Percentiles rank a stretch among this genome's conserved stretches.
Conservation (phyloP, 164 flowering plant species). For the Vitis cinerea region DNA sequence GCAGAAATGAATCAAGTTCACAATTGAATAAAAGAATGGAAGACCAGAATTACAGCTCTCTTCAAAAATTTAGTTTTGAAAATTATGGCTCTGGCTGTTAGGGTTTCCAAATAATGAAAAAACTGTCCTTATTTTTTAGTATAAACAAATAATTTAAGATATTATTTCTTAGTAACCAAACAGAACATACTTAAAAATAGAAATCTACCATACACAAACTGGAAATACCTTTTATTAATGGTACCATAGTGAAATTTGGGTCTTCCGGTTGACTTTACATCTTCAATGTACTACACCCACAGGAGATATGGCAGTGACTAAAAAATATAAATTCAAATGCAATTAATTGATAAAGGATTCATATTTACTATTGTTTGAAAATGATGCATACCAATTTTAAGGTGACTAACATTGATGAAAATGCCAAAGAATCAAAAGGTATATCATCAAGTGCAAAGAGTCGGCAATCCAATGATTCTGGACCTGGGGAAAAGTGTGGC, state of each 20-base stretch:
- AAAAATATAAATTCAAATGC: neutral
- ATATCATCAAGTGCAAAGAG: slow-evolving; percentile 80
- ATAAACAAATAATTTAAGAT: too few species aligned
- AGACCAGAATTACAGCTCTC: too few species aligned
- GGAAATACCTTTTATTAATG: slow-evolving; percentile 74
- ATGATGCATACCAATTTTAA: slow-evolving; percentile 63
- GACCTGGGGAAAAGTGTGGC: slow-evolving; percentile 86
- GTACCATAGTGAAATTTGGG: slow-evolving; percentile 80
- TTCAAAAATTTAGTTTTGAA: too few species aligned
- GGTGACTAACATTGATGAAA: slow-evolving; percentile 87
- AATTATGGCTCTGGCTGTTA: too few species aligned
- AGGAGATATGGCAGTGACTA: neutral
- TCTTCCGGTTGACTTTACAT: slow-evolving; percentile 53
- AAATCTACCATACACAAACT: neutral
- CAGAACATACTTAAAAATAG: neutral
- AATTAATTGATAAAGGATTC: too few species aligned
- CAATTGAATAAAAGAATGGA: neutral
- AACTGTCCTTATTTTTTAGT: too few species aligned
- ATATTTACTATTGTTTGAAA: neutral
- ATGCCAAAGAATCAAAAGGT: slow-evolving; percentile 88
- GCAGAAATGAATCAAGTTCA: slow-evolving; percentile 1
- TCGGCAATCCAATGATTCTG: slow-evolving; percentile 82
- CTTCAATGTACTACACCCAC: slow-evolving; percentile 72
- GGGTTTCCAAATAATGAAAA: too few species aligned
- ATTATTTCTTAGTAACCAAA: neutral